Base-by-base conservation (phyloP, 1,284 basidiomycete genomes). In the Fomitopsis betulina region DNA sequence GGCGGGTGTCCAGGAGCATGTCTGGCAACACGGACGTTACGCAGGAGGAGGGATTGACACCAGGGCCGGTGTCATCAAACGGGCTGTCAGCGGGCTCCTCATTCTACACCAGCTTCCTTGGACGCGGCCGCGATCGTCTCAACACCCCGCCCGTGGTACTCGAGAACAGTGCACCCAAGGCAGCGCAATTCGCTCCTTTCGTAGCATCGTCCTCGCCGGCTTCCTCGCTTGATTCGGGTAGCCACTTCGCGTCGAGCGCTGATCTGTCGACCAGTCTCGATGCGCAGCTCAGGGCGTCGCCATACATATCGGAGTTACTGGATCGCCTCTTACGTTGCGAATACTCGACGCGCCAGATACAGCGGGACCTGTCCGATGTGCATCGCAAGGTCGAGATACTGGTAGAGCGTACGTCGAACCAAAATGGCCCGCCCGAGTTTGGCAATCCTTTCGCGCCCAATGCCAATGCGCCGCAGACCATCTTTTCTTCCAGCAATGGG, bases 241-340 rank as follows among this genome's bases (percentile, higher is more conserved):
- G 85, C 65, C 83, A 86, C 42, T 80, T 83, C 65, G 70, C 79
- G 45, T 70, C 78, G 3, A 76, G 72, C 63, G 64, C 72, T 53
- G 82, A 83, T 57, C 69, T 71, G 65, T 55, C 76, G 69, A 56
- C 66, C 62, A 81, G 69, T 62, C 84, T 92, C 51, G 91, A 93
- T 62, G 73, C 80, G 9, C 89, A 91, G 65, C 80, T 93, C 62
- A 87, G 82, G 70, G 74, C 81, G 1, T 91, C 89, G 1, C 86
- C 91, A 3, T 70, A 90, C 62, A 83, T 94, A 60, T 83, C 85
- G 60, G 90, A 93, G 60, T 77, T 94, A 54, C 71, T 93, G 37
- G 89, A 91, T 61, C 85, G 92, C 35, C 79, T 94, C 45, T 72
- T 81, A 37, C 83, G 87, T 53, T 87, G 83, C 70, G 92, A 94